Percentiles rank a stretch among this genome's conserved stretches.
Evolutionary conservation across 345 rosid species (phyloP).

Genomic region (Cardamine resedifolia): DNA sequence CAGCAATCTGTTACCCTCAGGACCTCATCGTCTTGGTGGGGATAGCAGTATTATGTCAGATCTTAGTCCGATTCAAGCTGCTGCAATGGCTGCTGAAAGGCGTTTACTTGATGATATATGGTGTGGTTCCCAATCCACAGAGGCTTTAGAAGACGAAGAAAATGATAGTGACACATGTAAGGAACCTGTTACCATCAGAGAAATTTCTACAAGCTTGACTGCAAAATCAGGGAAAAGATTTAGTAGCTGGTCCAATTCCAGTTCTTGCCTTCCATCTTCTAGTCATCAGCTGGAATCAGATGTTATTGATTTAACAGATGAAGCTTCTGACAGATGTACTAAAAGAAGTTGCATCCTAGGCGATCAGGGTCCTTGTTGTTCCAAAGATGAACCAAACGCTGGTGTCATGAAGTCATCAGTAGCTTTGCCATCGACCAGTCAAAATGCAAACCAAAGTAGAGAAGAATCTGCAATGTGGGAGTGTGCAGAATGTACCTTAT

Average conservation of each 20-base stretch:
- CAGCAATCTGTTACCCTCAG: conserved; percentile 64
- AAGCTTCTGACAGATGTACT: conserved; percentile 27
- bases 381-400: conserved; percentile 7
- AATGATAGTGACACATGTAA: conserved; percentile 36
- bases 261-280: conserved; percentile 20
- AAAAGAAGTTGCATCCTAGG: conserved; percentile 48
- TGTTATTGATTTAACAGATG: conserved; percentile 44
- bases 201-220: conserved; percentile 32
- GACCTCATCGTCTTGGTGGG: conserved; percentile 84
- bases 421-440: conserved; percentile 26
- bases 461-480: conserved; percentile 58
- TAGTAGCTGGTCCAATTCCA: conserved; percentile 33
- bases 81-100: conserved; percentile 98
- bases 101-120: conserved; percentile 79
- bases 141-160: conserved; percentile 48
- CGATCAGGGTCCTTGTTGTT: conserved; percentile 19
- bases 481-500: conserved; percentile 69
- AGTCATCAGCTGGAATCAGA: conserved; percentile 23
- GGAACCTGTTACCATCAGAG: conserved; percentile 28
- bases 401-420: conserved; percentile 24
- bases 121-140: conserved; percentile 71
- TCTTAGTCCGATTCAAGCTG: conserved; percentile 89
- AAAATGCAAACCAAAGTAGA: conserved; percentile 29
- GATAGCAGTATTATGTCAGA: conserved; percentile 70
- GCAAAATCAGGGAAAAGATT: conserved; percentile 50